Percentiles rank a stretch among this genome's conserved stretches.
These are phyloP conservation scores for Sclerotinia spermophila DNA, from an alignment of 2,329 filamentous ascomycete genomes.

Conservation along the genomic window DNA sequence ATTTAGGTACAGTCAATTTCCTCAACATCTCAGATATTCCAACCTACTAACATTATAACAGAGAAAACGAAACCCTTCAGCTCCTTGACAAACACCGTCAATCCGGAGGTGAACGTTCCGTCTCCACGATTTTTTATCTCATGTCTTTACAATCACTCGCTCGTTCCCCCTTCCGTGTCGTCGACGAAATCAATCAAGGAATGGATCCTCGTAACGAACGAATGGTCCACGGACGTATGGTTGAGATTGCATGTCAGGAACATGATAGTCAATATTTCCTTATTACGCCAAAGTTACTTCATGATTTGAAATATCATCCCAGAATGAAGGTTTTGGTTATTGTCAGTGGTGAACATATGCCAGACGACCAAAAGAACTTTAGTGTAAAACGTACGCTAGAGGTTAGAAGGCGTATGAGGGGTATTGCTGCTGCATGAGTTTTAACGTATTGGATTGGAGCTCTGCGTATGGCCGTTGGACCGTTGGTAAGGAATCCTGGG, in stretches of 20 bases:
- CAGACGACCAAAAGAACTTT: slow-evolving; percentile 42
- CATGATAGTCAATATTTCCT: slow-evolving; percentile 87
- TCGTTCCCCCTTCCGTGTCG: slow-evolving; percentile 91
- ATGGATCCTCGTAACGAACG: slow-evolving; percentile 99
- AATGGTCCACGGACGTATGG: slow-evolving; percentile 97
- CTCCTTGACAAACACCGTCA: slow-evolving; percentile 88
- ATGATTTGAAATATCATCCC: slow-evolving; percentile 76
- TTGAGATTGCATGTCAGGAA: slow-evolving; percentile 89
- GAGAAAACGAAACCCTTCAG: slow-evolving; percentile 77
- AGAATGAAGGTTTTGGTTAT: slow-evolving; percentile 95
- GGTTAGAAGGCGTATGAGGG: slow-evolving; percentile 31
- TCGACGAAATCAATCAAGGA: slow-evolving; percentile 99
- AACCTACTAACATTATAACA: slow-evolving; percentile 36
- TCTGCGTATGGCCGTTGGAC: background rate
- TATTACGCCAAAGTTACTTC: slow-evolving; percentile 92
- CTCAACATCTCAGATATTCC: background rate
- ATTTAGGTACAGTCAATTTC: slow-evolving; percentile 65
- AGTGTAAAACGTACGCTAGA: slow-evolving; percentile 34
- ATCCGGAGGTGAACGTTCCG: slow-evolving; percentile 91
- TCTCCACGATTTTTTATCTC: slow-evolving; percentile 97
- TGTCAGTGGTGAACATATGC: slow-evolving; percentile 77
- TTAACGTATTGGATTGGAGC: background rate
- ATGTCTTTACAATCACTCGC: slow-evolving; percentile 96
- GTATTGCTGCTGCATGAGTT: slow-evolving; percentile 1
- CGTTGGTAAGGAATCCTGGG: background rate